Evolutionary conservation across 139 green algal species (phyloP).

Genomic region (Coccomyxa sp.): DNA sequence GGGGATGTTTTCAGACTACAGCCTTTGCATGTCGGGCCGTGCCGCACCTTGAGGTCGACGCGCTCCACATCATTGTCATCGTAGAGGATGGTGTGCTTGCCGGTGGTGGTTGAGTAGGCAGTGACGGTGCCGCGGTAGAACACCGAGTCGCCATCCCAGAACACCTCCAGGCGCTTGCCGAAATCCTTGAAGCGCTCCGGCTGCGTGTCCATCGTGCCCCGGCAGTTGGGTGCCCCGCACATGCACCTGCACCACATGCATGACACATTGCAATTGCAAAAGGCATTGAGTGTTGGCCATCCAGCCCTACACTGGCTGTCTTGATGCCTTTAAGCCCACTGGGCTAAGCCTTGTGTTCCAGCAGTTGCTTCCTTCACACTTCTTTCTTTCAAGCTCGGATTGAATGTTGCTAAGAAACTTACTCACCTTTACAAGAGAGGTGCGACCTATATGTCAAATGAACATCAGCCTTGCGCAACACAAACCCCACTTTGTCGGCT

Average conservation of each 20-base stretch:
- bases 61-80: conserved; percentile 67
- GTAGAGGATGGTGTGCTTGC: conserved; percentile 67
- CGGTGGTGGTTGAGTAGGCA: conserved; percentile 42
- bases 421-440: no score
- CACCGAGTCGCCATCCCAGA: conserved; percentile 64
- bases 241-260: conserved; percentile 41
- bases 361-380: no score
- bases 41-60: conserved; percentile 31
- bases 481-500: no score
- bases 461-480: no score
- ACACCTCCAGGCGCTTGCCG: conserved; percentile 52
- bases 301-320: no score
- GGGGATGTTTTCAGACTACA: no score
- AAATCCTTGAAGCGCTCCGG: conserved; percentile 39
- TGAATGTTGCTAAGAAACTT: no score
- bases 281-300: no score
- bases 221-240: conserved; percentile 81
- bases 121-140: conserved; percentile 70
- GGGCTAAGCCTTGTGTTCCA: no score
- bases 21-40: neutral
- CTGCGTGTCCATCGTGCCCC: conserved; percentile 68
- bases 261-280: neutral
- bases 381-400: no score
- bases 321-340: no score
- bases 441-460: no score